These are phyloP conservation scores for Pythium apleroticum DNA, from an alignment of 352 stramenopile species.

Conservation along the genomic window DNA sequence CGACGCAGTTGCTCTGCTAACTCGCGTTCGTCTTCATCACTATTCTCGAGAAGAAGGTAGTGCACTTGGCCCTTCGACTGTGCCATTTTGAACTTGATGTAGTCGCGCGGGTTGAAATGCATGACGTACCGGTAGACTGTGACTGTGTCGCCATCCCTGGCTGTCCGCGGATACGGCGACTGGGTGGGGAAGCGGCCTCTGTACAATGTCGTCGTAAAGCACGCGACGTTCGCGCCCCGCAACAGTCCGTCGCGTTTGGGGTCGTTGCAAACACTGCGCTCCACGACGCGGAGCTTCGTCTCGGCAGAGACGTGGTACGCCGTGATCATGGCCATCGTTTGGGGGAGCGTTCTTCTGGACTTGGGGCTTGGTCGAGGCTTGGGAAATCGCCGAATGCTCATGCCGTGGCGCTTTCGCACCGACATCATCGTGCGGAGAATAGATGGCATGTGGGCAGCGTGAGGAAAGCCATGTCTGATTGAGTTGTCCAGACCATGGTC, in stretches of 20 bases:
- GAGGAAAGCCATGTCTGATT: too few relatives aligned
- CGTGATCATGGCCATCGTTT: neutral
- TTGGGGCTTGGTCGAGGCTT: too few relatives aligned
- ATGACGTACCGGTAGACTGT: neutral
- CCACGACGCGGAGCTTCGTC: neutral
- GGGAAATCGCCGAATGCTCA: too few relatives aligned
- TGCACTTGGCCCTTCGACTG: neutral
- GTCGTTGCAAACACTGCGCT: neutral
- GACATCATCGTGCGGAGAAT: too few relatives aligned
- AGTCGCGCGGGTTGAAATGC: neutral
- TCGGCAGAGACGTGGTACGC: neutral
- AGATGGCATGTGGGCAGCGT: too few relatives aligned
- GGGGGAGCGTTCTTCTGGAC: too few relatives aligned
- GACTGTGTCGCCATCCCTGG: neutral
- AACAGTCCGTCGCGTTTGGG: neutral
- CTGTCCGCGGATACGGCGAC: neutral
- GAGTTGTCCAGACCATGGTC: too few relatives aligned
- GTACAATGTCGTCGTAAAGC: neutral
- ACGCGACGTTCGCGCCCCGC: neutral
- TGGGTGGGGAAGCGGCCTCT: neutral
- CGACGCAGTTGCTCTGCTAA: neutral
- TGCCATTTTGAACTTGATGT: neutral
- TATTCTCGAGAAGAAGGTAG: neutral
- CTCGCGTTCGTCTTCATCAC: neutral
- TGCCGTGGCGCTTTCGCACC: too few relatives aligned